phyloP scores from a whole-genome alignment of 75 land plant genomes.

The Sequoia sempervirens region DNA sequence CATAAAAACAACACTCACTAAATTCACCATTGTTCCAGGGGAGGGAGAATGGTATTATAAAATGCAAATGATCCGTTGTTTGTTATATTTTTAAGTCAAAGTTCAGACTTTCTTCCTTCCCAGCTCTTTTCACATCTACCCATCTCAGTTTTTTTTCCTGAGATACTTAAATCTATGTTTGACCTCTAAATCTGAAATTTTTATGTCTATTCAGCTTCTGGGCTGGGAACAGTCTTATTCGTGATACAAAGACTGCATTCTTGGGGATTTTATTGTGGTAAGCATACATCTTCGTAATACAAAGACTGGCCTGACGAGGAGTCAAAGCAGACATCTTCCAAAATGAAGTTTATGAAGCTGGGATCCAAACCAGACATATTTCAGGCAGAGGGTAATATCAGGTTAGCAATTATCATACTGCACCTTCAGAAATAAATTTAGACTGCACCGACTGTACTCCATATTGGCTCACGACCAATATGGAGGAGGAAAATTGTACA shows the following conservation, averaged over 20 bases:
- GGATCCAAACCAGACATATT: constrained; percentile 48
- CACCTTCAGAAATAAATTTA: background rate
- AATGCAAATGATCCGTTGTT: background rate
- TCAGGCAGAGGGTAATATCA: constrained; percentile 36
- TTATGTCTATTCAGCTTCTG: background rate
- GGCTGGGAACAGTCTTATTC: background rate
- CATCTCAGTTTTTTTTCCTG: background rate
- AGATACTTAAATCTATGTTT: background rate
- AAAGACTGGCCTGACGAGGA: background rate
- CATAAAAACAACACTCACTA: background rate
- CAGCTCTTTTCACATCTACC: background rate
- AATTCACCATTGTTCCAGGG: constrained; percentile 10
- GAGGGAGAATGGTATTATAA: constrained; percentile 6
- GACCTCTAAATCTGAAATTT: background rate
- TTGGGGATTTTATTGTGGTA: background rate
- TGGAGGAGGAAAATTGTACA: background rate
- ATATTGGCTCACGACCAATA: background rate
- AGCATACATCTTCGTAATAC: background rate
- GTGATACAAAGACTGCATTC: background rate
- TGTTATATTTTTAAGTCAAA: background rate
- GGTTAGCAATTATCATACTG: constrained; percentile 19
- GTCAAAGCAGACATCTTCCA: constrained; percentile 3
- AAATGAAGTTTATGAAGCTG: constrained; percentile 58
- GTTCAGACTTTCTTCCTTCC: background rate
- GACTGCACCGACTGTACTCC: background rate